phyloP scores from a whole-genome alignment of 495 filamentous ascomycete species.

The Penicillium taxi region DNA sequence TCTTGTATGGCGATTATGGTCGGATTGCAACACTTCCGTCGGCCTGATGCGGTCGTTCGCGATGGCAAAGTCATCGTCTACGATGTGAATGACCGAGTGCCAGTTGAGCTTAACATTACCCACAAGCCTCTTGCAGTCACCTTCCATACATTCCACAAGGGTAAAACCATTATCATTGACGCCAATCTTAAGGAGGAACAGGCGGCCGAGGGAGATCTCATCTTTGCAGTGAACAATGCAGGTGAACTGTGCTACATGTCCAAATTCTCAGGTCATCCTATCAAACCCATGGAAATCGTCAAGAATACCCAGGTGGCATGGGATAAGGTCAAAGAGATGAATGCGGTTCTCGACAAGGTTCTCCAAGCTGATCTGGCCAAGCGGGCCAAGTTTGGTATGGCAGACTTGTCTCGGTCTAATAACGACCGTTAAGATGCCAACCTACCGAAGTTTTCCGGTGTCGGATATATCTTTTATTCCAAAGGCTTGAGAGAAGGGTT shows the following conservation, averaged over 20 bases:
- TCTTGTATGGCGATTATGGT: conserved; percentile 80
- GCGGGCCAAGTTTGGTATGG: conserved; percentile 66
- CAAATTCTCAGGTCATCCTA: conserved; percentile 73
- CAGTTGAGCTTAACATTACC: conserved; percentile 78
- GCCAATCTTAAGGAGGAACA: conserved; percentile 79
- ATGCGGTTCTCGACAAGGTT: conserved; percentile 56
- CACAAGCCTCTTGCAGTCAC: conserved; percentile 85
- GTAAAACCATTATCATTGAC: conserved; percentile 62
- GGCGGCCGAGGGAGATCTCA: conserved; percentile 71
- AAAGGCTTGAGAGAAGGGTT: no score
- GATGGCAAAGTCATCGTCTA: conserved; percentile 78
- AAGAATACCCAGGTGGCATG: conserved; percentile 60
- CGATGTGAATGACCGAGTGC: conserved; percentile 74
- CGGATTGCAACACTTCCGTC: conserved; percentile 79
- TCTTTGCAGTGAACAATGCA: conserved; percentile 77
- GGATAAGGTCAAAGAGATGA: conserved; percentile 72
- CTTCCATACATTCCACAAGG: conserved; percentile 70
- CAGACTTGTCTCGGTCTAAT: conserved; percentile 73
- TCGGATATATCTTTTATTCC: no score
- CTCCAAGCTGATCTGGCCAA: conserved; percentile 68
- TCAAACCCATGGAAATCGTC: conserved; percentile 69
- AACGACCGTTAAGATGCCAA: conserved; percentile 49
- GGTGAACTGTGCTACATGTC: conserved; percentile 89
- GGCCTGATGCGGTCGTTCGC: conserved; percentile 76
- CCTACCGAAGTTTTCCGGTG: no score